These are phyloP conservation scores for Benincasa hispida DNA, from an alignment of 306 rosid genomes.

Conservation along the genomic window DNA sequence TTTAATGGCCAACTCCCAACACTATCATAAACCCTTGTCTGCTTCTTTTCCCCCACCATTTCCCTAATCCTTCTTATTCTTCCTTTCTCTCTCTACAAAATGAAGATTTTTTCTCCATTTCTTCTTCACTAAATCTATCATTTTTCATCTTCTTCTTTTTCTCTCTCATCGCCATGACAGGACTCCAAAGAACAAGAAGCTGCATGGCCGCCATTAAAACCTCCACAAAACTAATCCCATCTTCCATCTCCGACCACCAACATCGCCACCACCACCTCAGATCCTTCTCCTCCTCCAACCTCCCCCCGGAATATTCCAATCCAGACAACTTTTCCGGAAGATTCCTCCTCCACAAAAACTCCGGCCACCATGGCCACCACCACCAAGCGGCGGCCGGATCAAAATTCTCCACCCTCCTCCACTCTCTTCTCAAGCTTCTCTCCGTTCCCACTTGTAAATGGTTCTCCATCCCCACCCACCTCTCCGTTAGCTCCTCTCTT, in stretches of 20 bases:
- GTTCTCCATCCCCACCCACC: conserved; percentile 47
- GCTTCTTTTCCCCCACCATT: conserved; percentile 13
- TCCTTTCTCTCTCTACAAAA: neutral
- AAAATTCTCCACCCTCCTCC: conserved; percentile 42
- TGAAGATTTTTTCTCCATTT: neutral
- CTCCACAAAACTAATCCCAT: neutral
- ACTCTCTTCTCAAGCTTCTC: conserved; percentile 54
- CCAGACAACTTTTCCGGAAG: conserved; percentile 18
- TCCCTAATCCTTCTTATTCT: neutral
- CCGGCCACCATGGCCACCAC: conserved; percentile 21
- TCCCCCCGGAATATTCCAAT: neutral
- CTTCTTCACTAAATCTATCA: neutral
- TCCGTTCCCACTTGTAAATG: conserved; percentile 61
- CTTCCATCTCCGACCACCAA: neutral
- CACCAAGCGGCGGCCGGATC: neutral
- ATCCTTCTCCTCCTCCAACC: neutral
- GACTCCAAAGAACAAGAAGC: neutral
- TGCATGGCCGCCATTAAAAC: neutral
- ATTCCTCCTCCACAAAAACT: conserved; percentile 22
- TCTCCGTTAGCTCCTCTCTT: conserved; percentile 35
- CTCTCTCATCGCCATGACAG: conserved; percentile 1
- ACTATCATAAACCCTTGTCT: conserved; percentile 54
- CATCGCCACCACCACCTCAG: neutral
- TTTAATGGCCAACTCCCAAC: conserved; percentile 28
- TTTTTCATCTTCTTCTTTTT: neutral